phyloP scores from a whole-genome alignment of 202 grass and related monocot species.

The Panicum hallii region DNA sequence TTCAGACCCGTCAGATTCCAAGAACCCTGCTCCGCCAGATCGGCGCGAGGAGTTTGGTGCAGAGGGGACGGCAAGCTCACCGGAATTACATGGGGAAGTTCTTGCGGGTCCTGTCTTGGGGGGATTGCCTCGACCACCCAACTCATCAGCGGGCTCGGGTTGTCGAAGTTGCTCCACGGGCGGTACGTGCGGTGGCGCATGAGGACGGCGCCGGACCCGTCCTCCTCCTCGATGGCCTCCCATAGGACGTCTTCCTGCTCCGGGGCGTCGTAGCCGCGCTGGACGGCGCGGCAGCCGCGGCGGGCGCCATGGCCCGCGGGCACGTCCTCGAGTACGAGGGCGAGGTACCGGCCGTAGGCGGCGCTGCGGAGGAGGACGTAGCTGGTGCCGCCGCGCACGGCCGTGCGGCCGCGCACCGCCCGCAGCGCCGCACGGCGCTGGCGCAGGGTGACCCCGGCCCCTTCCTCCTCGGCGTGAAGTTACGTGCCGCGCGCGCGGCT shows the following conservation, averaged over 20 bases:
- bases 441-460: not conserved
- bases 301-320: not conserved
- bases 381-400: too few species aligned
- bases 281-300: not conserved
- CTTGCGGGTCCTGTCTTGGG: not conserved
- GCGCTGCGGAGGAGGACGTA: constrained; percentile 10
- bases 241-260: not conserved
- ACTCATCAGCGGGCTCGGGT: not conserved
- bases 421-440: not conserved
- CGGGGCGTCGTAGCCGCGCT: not conserved
- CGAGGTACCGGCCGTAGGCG: constrained; percentile 30
- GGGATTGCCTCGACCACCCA: not conserved
- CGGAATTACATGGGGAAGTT: not conserved
- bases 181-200: not conserved
- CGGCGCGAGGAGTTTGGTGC: too few species aligned
- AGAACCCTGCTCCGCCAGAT: not conserved
- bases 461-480: constrained; percentile 20
- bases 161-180: not conserved
- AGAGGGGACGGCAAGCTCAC: not conserved
- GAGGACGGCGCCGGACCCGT: not conserved
- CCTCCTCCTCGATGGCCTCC: not conserved
- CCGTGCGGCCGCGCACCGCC: not conserved
- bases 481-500: not conserved
- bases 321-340: not conserved
- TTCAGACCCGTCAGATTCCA: not conserved